Percentiles rank a stretch among this genome's conserved stretches.
Conservation (phyloP, 371 early-diverging fungal species). For the Mycotypha africana region DNA sequence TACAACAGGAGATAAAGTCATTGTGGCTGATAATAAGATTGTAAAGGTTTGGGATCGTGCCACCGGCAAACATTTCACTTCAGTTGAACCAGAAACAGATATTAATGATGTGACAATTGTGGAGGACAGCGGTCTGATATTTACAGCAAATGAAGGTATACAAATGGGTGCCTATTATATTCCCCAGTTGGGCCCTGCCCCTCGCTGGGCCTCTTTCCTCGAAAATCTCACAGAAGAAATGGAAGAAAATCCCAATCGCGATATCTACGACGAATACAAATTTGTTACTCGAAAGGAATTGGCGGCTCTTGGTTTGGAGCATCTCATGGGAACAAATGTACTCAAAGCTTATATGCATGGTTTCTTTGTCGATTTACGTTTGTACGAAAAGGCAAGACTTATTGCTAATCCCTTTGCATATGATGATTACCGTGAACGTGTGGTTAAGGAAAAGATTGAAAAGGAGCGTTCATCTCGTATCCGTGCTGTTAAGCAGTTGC, state of each 20-base stretch:
- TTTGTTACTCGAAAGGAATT: conserved; percentile 94
- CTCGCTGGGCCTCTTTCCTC: conserved; percentile 93
- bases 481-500: conserved; percentile 78
- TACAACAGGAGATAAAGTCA: conserved; percentile 60
- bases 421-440: conserved; percentile 78
- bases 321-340: conserved; percentile 89
- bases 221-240: conserved; percentile 98
- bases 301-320: conserved; percentile 80
- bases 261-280: conserved; percentile 95
- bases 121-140: conserved; percentile 84
- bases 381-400: conserved; percentile 93
- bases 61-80: conserved; percentile 78
- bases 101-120: conserved; percentile 93
- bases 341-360: conserved; percentile 98
- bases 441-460: conserved; percentile 78
- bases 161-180: conserved; percentile 94
- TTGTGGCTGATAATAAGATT: conserved; percentile 87
- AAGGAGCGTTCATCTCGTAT: conserved; percentile 89
- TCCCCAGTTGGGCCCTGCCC: conserved; percentile 93
- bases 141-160: conserved; percentile 92
- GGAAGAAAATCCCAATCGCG: conserved; percentile 87
- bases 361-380: conserved; percentile 92
- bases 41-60: conserved; percentile 91
- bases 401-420: conserved; percentile 98
- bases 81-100: conserved; percentile 86